These are phyloP conservation scores for Allium sativum DNA, from an alignment of 106 monocot genomes.

Conservation along the genomic window DNA sequence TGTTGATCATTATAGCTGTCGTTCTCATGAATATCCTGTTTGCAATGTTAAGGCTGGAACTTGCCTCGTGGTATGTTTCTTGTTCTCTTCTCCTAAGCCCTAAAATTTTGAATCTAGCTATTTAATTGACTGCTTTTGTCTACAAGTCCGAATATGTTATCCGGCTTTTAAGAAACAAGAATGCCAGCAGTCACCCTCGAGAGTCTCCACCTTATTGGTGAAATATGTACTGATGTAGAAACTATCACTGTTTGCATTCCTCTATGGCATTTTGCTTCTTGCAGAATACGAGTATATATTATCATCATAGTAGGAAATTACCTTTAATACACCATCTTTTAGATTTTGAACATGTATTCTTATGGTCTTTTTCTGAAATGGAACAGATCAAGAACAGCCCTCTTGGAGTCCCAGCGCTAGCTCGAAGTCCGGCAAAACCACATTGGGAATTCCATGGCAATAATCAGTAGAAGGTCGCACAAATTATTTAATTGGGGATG, in stretches of 20 bases:
- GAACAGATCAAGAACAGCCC: constrained; percentile 77
- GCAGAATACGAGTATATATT: neutral
- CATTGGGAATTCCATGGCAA: constrained; percentile 14
- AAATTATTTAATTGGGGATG: neutral
- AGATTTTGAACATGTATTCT: neutral
- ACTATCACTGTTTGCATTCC: too few species aligned
- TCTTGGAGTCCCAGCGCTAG: constrained; percentile 54
- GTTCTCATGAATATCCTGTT: constrained; percentile 55
- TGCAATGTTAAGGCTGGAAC: constrained; percentile 42
- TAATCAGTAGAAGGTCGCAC: neutral
- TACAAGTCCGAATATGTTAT: neutral
- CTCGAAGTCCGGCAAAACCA: constrained; percentile 51
- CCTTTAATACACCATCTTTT: neutral
- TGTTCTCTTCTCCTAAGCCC: neutral
- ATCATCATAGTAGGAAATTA: neutral
- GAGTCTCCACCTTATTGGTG: neutral
- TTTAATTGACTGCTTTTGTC: neutral
- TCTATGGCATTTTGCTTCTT: neutral
- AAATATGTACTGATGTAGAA: neutral
- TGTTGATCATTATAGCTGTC: constrained; percentile 63
- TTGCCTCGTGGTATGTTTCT: constrained; percentile 30
- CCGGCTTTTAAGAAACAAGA: neutral
- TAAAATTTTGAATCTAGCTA: neutral
- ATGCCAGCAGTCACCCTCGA: neutral
- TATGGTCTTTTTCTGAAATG: neutral